Conservation (phyloP, 495 filamentous ascomycete species). For the Penicillium verhagenii region DNA sequence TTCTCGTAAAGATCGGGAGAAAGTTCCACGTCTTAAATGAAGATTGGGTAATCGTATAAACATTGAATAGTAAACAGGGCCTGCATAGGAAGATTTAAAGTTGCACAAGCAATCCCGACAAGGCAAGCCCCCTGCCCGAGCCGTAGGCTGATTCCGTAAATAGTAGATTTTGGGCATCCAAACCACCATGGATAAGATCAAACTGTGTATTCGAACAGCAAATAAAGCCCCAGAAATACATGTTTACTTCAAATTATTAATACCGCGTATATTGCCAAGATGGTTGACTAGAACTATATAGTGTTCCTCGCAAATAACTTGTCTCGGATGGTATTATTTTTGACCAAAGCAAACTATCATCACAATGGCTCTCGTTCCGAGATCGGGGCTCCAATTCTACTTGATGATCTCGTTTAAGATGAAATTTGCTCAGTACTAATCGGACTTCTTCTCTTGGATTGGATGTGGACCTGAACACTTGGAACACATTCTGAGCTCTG, state of each 20-base stretch:
- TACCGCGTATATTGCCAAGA: background rate
- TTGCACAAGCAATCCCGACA: too few relatives aligned
- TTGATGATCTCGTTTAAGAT: background rate
- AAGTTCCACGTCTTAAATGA: too few relatives aligned
- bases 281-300: background rate
- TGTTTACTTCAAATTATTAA: background rate
- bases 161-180: too few relatives aligned
- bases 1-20: too few relatives aligned
- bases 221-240: background rate
- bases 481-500: background rate
- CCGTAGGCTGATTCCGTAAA: too few relatives aligned
- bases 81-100: too few relatives aligned
- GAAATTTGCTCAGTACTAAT: background rate
- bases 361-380: background rate
- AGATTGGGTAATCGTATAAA: too few relatives aligned
- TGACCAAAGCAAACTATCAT: background rate
- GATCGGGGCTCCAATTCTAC: background rate
- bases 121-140: too few relatives aligned
- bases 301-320: background rate
- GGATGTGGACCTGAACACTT: background rate
- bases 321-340: background rate
- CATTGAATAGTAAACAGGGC: too few relatives aligned
- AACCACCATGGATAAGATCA: too few relatives aligned
- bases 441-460: conserved; percentile 1
- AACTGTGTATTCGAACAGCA: too few relatives aligned